Evolutionary conservation across 129 eudicot species (phyloP).

Genomic region (Ambrosia trifida): DNA sequence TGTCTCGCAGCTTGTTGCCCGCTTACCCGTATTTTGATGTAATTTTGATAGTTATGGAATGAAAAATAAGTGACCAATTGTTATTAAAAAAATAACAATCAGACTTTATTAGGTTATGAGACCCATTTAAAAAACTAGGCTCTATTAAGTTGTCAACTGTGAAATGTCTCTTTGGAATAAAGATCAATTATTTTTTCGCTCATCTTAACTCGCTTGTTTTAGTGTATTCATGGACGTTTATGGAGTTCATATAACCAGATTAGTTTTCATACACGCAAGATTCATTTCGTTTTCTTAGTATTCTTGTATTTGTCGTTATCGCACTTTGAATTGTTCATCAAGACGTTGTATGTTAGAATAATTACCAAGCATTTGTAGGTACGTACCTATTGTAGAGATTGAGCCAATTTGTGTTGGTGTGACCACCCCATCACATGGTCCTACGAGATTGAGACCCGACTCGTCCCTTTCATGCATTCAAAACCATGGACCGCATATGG

Average conservation of each 20-base stretch:
- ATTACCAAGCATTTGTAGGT: slow-evolving; percentile 9
- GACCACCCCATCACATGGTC: slow-evolving; percentile 26
- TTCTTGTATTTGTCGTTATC: background rate
- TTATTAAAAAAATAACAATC: too few relatives aligned
- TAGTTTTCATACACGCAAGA: background rate
- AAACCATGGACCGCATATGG: slow-evolving; percentile 15
- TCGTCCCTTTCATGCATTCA: slow-evolving; percentile 32
- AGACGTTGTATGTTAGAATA: background rate
- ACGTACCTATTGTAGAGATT: slow-evolving; percentile 6
- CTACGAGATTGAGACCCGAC: slow-evolving; percentile 21
- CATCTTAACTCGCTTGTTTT: background rate
- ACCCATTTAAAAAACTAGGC: too few relatives aligned
- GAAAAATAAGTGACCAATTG: too few relatives aligned
- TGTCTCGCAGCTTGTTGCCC: too few relatives aligned
- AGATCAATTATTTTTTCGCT: background rate
- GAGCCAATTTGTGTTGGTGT: slow-evolving; percentile 23
- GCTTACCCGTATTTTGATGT: too few relatives aligned
- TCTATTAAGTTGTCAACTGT: too few relatives aligned
- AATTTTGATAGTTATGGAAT: too few relatives aligned
- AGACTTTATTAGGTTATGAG: too few relatives aligned
- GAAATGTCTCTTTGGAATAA: background rate
- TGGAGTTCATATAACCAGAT: background rate
- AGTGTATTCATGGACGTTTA: background rate
- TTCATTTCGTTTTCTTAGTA: background rate
- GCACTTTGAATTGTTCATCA: too few relatives aligned